These are phyloP conservation scores for Fagopyrum tataricum DNA, from an alignment of 148 eudicot genomes.

Conservation along the genomic window DNA sequence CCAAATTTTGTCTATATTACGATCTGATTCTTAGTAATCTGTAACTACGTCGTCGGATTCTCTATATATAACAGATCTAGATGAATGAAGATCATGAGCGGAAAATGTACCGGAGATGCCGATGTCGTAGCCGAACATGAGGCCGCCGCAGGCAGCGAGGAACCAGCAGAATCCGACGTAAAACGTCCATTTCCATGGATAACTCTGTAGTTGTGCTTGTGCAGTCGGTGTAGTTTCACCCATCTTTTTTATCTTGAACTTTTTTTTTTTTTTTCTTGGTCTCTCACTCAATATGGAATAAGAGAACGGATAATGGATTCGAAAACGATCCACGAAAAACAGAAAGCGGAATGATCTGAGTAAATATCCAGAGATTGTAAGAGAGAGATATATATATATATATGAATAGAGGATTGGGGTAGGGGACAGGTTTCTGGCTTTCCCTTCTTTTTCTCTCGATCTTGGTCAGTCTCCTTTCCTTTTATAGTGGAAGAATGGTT, in stretches of 20 bases:
- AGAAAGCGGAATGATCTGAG: not conserved
- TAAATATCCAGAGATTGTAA: not conserved
- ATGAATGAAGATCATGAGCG: not conserved
- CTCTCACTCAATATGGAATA: not conserved
- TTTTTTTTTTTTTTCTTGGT: not conserved
- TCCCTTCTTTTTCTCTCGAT: not conserved
- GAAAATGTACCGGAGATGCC: slow-evolving; percentile 32
- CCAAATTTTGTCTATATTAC: no score
- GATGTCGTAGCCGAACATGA: slow-evolving; percentile 55
- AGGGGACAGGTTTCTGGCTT: not conserved
- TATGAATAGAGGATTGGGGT: not conserved
- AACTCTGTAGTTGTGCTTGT: not conserved
- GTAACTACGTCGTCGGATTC: no score
- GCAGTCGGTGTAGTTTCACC: not conserved
- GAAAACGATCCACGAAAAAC: not conserved
- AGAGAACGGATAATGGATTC: not conserved
- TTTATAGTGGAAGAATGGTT: slow-evolving; percentile 3
- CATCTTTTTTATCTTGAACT: not conserved
- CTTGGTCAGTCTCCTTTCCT: not conserved
- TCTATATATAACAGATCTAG: no score
- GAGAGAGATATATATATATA: not conserved
- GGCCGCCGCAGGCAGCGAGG: slow-evolving; percentile 47
- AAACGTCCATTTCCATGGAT: slow-evolving; percentile 9
- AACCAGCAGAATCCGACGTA: slow-evolving; percentile 39
- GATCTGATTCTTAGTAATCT: no score